Evolutionary conservation across 768 basidiomycete genomes (phyloP).

Genomic region (Guyanaporus albipodus): DNA sequence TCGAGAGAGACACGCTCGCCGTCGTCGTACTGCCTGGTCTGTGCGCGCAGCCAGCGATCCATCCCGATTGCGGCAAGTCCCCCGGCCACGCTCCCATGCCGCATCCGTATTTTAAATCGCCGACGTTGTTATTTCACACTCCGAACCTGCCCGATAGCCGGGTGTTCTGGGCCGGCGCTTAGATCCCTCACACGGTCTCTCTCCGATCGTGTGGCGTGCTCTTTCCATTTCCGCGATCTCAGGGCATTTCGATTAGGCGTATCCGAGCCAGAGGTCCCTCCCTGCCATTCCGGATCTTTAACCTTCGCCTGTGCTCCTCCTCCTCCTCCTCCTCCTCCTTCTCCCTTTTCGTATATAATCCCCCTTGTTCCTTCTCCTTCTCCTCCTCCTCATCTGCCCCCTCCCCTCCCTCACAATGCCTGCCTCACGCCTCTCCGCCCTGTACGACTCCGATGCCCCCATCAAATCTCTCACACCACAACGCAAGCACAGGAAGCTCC

Average conservation of each 20-base stretch:
- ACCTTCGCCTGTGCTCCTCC: constrained; percentile 23
- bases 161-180: constrained; percentile 23
- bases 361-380: too few relatives aligned
- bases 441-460: constrained; percentile 18
- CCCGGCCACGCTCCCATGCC: neutral
- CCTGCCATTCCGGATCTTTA: constrained; percentile 48
- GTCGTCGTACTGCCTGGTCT: constrained; percentile 52
- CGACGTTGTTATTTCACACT: neutral
- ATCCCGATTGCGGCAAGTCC: too few relatives aligned
- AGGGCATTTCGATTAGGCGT: constrained; percentile 32
- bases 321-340: constrained; percentile 15
- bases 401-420: constrained; percentile 21
- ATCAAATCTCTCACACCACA: constrained; percentile 52
- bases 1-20: constrained; percentile 59
- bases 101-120: constrained; percentile 8
- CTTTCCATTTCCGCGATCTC: constrained; percentile 46
- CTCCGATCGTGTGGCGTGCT: constrained; percentile 47
- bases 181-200: constrained; percentile 26
- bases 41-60: constrained; percentile 63
- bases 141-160: constrained; percentile 2
- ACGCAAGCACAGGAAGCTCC: constrained; percentile 78
- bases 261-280: constrained; percentile 23
- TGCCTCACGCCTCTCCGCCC: constrained; percentile 17
- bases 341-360: constrained; percentile 32
- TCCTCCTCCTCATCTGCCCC: constrained; percentile 8